phyloP scores from a whole-genome alignment of 179 eudicot species.

The Spinacia oleracea region DNA sequence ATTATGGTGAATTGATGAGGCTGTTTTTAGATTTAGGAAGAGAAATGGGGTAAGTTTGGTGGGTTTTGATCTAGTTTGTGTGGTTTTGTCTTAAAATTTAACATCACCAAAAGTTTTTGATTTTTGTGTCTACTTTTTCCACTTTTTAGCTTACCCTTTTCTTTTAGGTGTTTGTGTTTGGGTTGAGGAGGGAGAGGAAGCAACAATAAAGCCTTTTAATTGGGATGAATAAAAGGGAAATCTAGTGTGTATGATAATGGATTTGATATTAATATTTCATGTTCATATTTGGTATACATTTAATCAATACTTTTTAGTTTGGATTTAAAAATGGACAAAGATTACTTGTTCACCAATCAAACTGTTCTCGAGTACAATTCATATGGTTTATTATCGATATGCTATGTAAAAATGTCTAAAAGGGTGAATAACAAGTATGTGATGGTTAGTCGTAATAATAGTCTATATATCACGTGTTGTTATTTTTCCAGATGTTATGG shows the following conservation, averaged over 20 bases:
- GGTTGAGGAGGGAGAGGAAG: background rate
- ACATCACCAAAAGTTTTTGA: background rate
- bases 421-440: too few relatives aligned
- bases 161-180: background rate
- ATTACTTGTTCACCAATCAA: too few relatives aligned
- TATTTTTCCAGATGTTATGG: too few relatives aligned
- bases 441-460: too few relatives aligned
- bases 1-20: slow-evolving; percentile 9
- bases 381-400: too few relatives aligned
- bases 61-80: background rate
- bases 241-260: background rate
- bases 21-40: slow-evolving; percentile 5
- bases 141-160: background rate
- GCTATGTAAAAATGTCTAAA: too few relatives aligned
- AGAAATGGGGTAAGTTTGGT: background rate
- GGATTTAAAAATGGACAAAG: too few relatives aligned
- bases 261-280: too few relatives aligned
- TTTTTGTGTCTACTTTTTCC: background rate
- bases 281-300: background rate
- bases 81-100: background rate
- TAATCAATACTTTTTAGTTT: background rate
- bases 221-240: background rate
- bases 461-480: too few relatives aligned
- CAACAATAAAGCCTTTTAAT: background rate
- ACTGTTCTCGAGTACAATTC: too few relatives aligned